Conservation (phyloP, 2,329 filamentous ascomycete genomes). For the Hymenoscyphus repandus region DNA sequence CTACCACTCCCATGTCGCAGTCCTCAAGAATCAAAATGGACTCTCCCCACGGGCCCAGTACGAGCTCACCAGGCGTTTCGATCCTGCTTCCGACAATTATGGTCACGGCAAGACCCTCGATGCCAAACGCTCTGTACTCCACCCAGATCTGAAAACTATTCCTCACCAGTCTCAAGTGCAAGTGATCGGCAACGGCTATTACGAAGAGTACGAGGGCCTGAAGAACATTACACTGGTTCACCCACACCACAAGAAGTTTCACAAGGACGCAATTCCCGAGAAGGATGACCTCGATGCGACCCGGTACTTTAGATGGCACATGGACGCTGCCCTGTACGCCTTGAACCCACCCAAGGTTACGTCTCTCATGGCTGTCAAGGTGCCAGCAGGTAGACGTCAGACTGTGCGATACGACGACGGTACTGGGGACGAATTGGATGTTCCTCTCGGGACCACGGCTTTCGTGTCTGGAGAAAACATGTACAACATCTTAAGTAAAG, state of each 20-base stretch:
- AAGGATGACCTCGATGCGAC: conserved; percentile 53
- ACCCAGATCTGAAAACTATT: conserved; percentile 75
- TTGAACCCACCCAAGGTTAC: conserved; percentile 71
- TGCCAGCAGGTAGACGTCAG: conserved; percentile 61
- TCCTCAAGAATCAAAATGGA: conserved; percentile 63
- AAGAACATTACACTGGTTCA: conserved; percentile 63
- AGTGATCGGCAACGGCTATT: conserved; percentile 71
- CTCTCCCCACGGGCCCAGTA: conserved; percentile 67
- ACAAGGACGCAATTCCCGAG: conserved; percentile 58
- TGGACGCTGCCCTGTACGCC: conserved; percentile 71
- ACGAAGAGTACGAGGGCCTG: conserved; percentile 66
- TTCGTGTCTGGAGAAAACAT: conserved; percentile 68
- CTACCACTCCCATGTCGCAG: conserved; percentile 62
- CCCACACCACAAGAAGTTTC: conserved; percentile 74
- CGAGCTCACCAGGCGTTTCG: conserved; percentile 68
- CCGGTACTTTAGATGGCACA: conserved; percentile 73
- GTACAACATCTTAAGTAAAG: conserved; percentile 60
- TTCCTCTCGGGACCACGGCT: conserved; percentile 71
- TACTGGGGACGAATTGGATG: conserved; percentile 57
- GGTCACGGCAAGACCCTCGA: conserved; percentile 74
- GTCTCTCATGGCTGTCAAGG: conserved; percentile 66
- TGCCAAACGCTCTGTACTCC: conserved; percentile 55
- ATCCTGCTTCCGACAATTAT: conserved; percentile 59
- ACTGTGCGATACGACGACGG: conserved; percentile 70
- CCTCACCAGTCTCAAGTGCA: conserved; percentile 77